Evolutionary conservation across 1,284 basidiomycete species (phyloP).

Genomic region (Ustilago crameri): DNA sequence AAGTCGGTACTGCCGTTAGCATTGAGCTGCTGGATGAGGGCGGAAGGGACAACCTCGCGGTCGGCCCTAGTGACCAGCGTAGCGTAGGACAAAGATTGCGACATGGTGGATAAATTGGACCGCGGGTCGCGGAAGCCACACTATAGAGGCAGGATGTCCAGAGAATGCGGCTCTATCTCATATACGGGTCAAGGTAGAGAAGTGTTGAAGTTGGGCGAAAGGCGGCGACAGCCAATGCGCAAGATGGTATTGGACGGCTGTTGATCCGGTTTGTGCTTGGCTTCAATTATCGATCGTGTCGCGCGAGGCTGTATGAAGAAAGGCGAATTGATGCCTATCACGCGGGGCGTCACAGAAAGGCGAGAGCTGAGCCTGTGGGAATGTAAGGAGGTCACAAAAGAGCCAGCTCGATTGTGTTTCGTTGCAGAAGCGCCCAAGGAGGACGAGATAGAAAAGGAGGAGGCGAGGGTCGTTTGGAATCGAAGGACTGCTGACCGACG

Average conservation of each 20-base stretch:
- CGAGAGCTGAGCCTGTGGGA: too few species aligned
- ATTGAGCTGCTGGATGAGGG: conserved; percentile 46
- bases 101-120: conserved; percentile 15
- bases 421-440: neutral
- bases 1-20: conserved; percentile 37
- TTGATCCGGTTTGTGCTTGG: too few species aligned
- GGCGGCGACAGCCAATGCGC: neutral
- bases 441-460: neutral
- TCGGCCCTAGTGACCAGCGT: conserved; percentile 17
- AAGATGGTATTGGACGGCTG: too few species aligned
- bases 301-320: too few species aligned
- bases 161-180: neutral
- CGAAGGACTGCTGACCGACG: too few species aligned
- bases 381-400: conserved; percentile 12
- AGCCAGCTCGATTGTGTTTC: conserved; percentile 15
- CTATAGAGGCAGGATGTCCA: neutral
- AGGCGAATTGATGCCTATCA: too few species aligned
- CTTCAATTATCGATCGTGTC: too few species aligned
- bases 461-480: neutral
- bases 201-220: neutral
- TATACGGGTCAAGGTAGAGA: neutral
- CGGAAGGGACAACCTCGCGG: conserved; percentile 20
- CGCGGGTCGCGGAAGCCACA: conserved; percentile 10
- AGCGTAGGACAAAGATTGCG: conserved; percentile 1
- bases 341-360: too few species aligned